These are phyloP conservation scores for Candida wancherniae DNA, from an alignment of 805 yeast species.

Conservation along the genomic window DNA sequence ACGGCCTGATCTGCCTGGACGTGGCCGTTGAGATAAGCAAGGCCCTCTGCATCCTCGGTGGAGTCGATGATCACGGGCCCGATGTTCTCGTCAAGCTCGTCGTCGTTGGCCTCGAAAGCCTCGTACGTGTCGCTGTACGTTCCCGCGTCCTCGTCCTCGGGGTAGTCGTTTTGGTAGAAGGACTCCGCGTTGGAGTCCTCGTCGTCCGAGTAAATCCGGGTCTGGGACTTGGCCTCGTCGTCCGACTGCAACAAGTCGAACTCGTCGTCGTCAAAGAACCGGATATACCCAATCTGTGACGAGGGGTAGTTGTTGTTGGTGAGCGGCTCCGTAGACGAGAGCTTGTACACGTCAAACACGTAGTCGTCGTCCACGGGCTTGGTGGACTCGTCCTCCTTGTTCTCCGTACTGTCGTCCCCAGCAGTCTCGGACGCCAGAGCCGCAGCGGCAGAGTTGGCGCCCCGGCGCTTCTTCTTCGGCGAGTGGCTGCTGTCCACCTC, in stretches of 20 bases:
- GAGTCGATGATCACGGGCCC: slow-evolving; percentile 13
- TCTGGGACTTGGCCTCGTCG: slow-evolving; percentile 32
- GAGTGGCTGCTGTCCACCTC: slow-evolving; percentile 20
- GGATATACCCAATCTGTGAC: slow-evolving; percentile 49
- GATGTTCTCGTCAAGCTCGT: slow-evolving; percentile 14
- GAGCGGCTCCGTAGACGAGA: slow-evolving; percentile 26
- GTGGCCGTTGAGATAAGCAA: slow-evolving; percentile 16
- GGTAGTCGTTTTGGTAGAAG: slow-evolving; percentile 88
- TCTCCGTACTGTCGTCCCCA: not conserved
- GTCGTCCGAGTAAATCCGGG: slow-evolving; percentile 50
- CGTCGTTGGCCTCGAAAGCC: slow-evolving; percentile 14
- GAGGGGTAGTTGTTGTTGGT: slow-evolving; percentile 46
- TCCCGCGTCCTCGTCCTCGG: slow-evolving; percentile 80
- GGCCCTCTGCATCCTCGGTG: slow-evolving; percentile 12
- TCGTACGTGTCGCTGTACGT: slow-evolving; percentile 16
- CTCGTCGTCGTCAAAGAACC: slow-evolving; percentile 53
- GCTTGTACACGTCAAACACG: slow-evolving; percentile 80
- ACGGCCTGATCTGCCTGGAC: slow-evolving; percentile 17
- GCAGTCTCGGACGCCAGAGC: not conserved
- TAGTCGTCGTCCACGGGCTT: slow-evolving; percentile 43
- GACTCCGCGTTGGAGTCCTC: slow-evolving; percentile 91
- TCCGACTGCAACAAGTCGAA: slow-evolving; percentile 33
- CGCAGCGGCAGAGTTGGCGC: not conserved
- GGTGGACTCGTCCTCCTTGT: not conserved
- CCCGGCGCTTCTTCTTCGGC: slow-evolving; percentile 12